These are phyloP conservation scores for Candida anutae DNA, from an alignment of 1,139 yeast genomes.

Conservation along the genomic window DNA sequence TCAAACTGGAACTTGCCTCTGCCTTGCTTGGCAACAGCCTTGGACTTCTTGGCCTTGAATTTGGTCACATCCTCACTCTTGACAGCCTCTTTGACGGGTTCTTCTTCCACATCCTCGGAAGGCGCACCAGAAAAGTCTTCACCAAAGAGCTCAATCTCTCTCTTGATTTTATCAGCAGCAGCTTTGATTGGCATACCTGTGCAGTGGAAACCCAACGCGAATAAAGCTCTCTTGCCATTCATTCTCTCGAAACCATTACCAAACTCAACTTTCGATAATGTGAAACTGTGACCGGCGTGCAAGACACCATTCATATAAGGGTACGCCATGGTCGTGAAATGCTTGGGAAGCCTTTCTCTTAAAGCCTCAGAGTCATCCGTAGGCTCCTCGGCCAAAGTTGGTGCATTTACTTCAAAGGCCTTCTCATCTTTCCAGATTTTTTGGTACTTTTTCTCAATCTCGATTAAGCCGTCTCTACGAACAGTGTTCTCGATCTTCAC, in stretches of 20 bases:
- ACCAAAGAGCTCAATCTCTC: slow-evolving; percentile 92
- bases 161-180: slow-evolving; percentile 87
- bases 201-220: slow-evolving; percentile 98
- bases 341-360: slow-evolving; percentile 76
- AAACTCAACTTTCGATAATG: slow-evolving; percentile 90
- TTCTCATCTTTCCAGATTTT: slow-evolving; percentile 80
- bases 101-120: slow-evolving; percentile 48
- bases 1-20: slow-evolving; percentile 92
- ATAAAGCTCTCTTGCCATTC: slow-evolving; percentile 86
- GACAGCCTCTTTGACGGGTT: slow-evolving; percentile 22
- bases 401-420: slow-evolving; percentile 83
- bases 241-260: slow-evolving; percentile 92
- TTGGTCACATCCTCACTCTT: slow-evolving; percentile 76
- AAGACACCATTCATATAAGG: slow-evolving; percentile 99
- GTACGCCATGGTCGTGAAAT: slow-evolving; percentile 91
- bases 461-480: slow-evolving; percentile 91
- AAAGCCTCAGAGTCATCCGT: slow-evolving; percentile 60
- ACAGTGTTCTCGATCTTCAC: slow-evolving; percentile 52
- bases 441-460: slow-evolving; percentile 85
- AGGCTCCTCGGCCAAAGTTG: slow-evolving; percentile 58
- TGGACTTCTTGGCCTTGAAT: slow-evolving; percentile 85
- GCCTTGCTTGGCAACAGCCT: slow-evolving; percentile 90
- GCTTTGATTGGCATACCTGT: slow-evolving; percentile 99
- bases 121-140: slow-evolving; percentile 66
- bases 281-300: slow-evolving; percentile 97